Evolutionary conservation across 2,329 filamentous ascomycete genomes (phyloP), one percentile per base, ranked within the genome.

Genomic region (Pseudogymnoascus destructans): DNA sequence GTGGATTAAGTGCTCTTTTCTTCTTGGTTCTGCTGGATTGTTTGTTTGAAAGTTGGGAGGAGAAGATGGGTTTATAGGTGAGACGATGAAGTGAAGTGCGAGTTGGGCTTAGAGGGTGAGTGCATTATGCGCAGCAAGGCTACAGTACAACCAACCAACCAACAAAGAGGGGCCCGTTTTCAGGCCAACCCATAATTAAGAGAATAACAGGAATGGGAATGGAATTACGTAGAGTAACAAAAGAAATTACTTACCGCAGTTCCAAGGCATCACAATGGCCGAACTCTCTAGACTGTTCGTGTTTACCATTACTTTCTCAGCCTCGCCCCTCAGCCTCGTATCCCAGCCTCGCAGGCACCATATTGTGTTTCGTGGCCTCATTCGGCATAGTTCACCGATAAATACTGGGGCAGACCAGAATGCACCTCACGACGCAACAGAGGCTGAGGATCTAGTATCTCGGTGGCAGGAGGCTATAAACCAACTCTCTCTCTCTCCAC

Each of bases 331-430:
- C 40, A 27, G 40, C 40, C 40, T 49, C 23, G 40, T 27, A n/a
- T n/a, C 7, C 13, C 21, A 27, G 40, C 40, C 40, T 49, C 40
- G 40, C 40, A 49, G 21, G 21, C 21, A 49, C 40, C 40, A 49
- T 49, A 49, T 27, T 13, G 40, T 49, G 21, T 49, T 25, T 27
- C 21, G 40, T 49, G 40, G 40, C 40, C 40, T 49, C 40, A 49
- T 49, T 49, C 40, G 40, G 40, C 21, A 49, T 49, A 49, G 40
- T 49, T 49, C 27, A 49, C 40, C 40, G 40, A 49, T 49, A 49
- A 49, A 49, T 49, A 49, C 40, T 49, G 40, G 40, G 40, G 40
- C 40, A 25, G 13, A 2, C 40, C 40, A 49, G 40, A 49, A 49
- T 25, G 40, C 40, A 27, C 21, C 40, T 49, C 21, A n/a, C 40